Base-by-base conservation (phyloP, 1,284 basidiomycete species). In the Leucocoprinus gongylophorus region DNA sequence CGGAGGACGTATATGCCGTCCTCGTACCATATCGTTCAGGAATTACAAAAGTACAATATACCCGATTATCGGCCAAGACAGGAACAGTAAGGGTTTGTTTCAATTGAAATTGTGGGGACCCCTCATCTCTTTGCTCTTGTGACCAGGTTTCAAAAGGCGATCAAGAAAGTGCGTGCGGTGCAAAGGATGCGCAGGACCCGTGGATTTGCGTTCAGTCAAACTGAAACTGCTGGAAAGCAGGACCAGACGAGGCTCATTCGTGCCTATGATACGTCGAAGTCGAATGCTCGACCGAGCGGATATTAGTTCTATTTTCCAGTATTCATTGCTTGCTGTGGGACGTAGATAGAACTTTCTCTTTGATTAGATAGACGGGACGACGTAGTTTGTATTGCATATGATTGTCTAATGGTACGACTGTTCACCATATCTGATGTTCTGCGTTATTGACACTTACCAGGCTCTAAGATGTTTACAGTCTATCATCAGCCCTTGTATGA, bases 21-120 rank as follows among this genome's bases (percentile, higher is more conserved):
- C 44, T 85, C 93, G 15, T 98, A 98, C 68, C 95, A 99, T 67
- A 93, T 99, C 58, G 94, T 95, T 0, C 95, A 99, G 65, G 97
- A 99, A 68, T 73, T 91, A 17, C 92, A 95, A 70, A 97, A 97
- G 72, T 97, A 97, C 74, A 97, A 97, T 66, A 85, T 97, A 55
- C 93, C 94, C 8, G 97, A 99, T 65, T 97, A 98, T 66, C 78
- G 97, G 40, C 97, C 97, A 1, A 79, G 95, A 53, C 95, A 98
- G 72, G 95, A 97, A 69, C 95, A 99, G 84, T 91, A 62, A 63
- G 88, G 81, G 30, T 28, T 30, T 37, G 48, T 42, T 23, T 48
- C 7, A 30, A 7, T 23, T 13, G 21, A 9, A 21, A 2, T 13
- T 38, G 48, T 46, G 43, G 35, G 47, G 20, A 23, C 13, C 48